Base-by-base conservation (phyloP, 805 yeast genomes). In the Ogataea polymorpha region DNA sequence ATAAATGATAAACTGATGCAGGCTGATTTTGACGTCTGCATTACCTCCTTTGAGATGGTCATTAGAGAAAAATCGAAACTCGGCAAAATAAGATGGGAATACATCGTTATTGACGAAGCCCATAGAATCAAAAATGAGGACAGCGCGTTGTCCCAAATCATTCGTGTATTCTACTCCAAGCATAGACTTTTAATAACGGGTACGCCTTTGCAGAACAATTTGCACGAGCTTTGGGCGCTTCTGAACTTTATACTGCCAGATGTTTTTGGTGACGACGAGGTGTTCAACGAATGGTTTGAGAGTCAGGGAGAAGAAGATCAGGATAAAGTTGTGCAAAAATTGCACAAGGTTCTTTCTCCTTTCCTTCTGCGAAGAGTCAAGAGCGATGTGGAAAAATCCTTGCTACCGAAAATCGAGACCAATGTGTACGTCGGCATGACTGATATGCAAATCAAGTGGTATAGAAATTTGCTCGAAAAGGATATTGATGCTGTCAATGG, bases 401-500 rank as follows among this genome's bases (percentile, higher is more conserved):
- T 91, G 37, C 67, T 89, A 27, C 98, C 98, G 5, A 93, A 93
- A 59, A 84, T 86, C 42, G 98, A 93, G 65, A 71, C 85, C 32
- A 91, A 91, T 51, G 72, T 93, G 25, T 91, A 91, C 59, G 85
- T 90, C 32, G 96, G 95, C 9, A 89, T 91, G 97, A 80, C 96
- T 0, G 89, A 85, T 21, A 91, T 91, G 98, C 98, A 91, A 66
- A 68, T 82, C 20, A 77, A 79, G 56, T 91, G 98, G 98, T 91
- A 91, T 63, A 83, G 83, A 60, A 82, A 82, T 48, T 68, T 91
- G 40, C 66, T 93, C 41, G 96, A 90, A 59, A 91, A 89, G 56
- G 97, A 91, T 56, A 86, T 91, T 39, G 96, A 87, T 61, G 97
- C 97, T 0, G 96, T 91, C 6, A 91, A 91, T 63, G 98, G 98